These are phyloP conservation scores for Pleurotus tuber-regium DNA, from an alignment of 768 basidiomycete genomes.

Conservation along the genomic window DNA sequence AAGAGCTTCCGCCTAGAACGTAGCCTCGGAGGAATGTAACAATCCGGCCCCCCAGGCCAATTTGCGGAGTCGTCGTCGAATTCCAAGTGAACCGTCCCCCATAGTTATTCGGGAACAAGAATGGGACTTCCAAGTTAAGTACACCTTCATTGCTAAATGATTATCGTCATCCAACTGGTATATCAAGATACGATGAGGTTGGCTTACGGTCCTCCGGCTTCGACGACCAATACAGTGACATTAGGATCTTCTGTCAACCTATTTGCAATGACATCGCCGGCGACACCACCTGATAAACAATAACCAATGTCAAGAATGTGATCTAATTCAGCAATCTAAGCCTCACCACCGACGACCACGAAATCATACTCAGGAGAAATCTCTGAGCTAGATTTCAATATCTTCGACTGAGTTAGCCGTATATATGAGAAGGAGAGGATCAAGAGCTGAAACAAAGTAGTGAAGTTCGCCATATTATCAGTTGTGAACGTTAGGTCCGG, in stretches of 20 bases:
- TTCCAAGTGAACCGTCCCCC: conserved; percentile 21
- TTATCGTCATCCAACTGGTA: neutral
- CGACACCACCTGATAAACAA: conserved; percentile 5
- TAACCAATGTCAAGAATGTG: neutral
- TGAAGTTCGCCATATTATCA: too few relatives aligned
- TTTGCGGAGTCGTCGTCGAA: conserved; percentile 22
- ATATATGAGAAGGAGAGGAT: too few relatives aligned
- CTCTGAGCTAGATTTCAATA: too few relatives aligned
- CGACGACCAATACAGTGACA: conserved; percentile 4
- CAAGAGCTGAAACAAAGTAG: too few relatives aligned
- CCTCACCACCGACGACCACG: conserved; percentile 12
- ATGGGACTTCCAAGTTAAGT: conserved; percentile 1
- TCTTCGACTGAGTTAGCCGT: too few relatives aligned
- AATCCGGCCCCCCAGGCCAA: conserved; percentile 12
- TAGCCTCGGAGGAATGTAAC: conserved; percentile 18
- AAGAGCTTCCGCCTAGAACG: conserved; percentile 18
- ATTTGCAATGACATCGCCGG: conserved; percentile 8
- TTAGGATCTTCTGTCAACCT: conserved; percentile 9
- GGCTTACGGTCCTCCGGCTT: conserved; percentile 1
- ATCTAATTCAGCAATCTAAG: neutral
- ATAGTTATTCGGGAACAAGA: neutral
- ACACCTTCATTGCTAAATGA: neutral
- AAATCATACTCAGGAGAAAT: too few relatives aligned
- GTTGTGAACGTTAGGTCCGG: too few relatives aligned
- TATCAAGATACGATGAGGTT: neutral